These are phyloP conservation scores for Neurospora tetraspora DNA, from an alignment of 495 filamentous ascomycete species.

Conservation along the genomic window DNA sequence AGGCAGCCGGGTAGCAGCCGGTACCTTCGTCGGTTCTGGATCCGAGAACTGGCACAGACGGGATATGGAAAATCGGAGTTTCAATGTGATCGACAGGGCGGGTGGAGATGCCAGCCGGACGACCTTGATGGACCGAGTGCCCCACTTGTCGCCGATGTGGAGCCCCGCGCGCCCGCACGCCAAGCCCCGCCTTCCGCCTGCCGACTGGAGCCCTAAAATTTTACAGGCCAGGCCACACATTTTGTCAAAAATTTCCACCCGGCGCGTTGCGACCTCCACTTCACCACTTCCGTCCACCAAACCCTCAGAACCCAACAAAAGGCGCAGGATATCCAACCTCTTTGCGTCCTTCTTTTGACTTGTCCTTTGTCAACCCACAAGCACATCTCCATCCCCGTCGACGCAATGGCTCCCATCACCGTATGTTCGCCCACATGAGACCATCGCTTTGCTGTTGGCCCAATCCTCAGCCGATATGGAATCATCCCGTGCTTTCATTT, in stretches of 20 bases:
- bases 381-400: conserved; percentile 14
- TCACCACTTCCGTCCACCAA: conserved; percentile 1
- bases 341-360: conserved; percentile 44
- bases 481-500: not conserved
- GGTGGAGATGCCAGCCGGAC: not conserved
- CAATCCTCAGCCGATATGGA: conserved; percentile 22
- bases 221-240: conserved; percentile 12
- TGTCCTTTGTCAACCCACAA: not conserved
- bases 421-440: conserved; percentile 60
- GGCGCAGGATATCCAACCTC: conserved; percentile 50
- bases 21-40: not conserved
- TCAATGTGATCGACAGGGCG: not conserved
- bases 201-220: conserved; percentile 16
- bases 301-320: conserved; percentile 15
- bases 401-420: conserved; percentile 50
- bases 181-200: conserved; percentile 1
- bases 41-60: not conserved
- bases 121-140: not conserved
- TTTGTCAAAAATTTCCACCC: conserved; percentile 1
- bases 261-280: not conserved
- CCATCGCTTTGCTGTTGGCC: conserved; percentile 83
- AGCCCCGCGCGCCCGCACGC: not conserved
- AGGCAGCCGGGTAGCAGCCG: not conserved
- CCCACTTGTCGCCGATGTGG: not conserved
- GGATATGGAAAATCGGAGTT: not conserved